A percentile compares a stretch with the other conserved stretches of the same genome.
Evolutionary conservation across 2,329 filamentous ascomycete genomes (phyloP).

Genomic region (Cladosporium sp.): DNA sequence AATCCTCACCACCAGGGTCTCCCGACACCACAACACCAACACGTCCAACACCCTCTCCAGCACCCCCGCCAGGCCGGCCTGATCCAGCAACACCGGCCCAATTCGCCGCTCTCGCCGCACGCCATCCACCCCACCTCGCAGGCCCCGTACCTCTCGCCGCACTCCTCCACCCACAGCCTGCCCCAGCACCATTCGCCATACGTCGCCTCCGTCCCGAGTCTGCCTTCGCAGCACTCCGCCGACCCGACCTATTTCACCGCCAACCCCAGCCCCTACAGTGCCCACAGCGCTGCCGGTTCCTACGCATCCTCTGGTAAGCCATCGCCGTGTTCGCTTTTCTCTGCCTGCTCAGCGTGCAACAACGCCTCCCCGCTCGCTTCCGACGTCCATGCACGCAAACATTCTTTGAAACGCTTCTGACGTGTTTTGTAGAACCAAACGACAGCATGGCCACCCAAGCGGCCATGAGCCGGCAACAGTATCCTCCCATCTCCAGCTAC

Average conservation of each 20-base stretch:
- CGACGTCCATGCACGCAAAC: not conserved
- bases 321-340: not conserved
- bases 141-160: conserved; percentile 23
- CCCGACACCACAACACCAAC: conserved; percentile 42
- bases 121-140: conserved; percentile 8
- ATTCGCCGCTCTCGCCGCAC: conserved; percentile 48
- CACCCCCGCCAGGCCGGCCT: conserved; percentile 67
- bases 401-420: not conserved
- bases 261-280: conserved; percentile 76
- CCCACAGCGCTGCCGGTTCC: conserved; percentile 71
- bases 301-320: conserved; percentile 80
- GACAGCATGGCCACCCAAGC: conserved; percentile 59
- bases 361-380: not conserved
- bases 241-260: conserved; percentile 70
- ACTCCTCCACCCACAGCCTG: conserved; percentile 55
- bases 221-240: conserved; percentile 55
- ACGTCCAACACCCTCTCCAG: conserved; percentile 56
- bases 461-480: conserved; percentile 60
- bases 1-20: conserved; percentile 56
- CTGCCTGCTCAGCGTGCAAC: not conserved
- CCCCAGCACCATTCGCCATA: conserved; percentile 56
- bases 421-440: conserved; percentile 56
- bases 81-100: conserved; percentile 61
- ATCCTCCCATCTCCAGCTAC: conserved; percentile 73
- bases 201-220: conserved; percentile 57